Percentiles rank a stretch among this genome's conserved stretches.
These are phyloP conservation scores for Paxillus ammoniavirescens DNA, from an alignment of 768 basidiomycete genomes.

Conservation along the genomic window DNA sequence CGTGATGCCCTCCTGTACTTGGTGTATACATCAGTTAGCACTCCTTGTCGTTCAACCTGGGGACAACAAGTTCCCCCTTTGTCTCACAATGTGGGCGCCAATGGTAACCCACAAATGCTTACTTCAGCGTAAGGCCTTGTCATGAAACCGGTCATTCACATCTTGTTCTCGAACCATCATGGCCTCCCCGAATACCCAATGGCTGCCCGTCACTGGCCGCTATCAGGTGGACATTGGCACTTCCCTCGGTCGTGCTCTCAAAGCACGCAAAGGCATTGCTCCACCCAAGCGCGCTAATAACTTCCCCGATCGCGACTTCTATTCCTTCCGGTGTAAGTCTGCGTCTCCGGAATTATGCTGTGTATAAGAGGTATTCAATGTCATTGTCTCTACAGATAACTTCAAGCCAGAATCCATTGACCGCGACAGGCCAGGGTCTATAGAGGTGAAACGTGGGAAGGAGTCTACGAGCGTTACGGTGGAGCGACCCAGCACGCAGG, in stretches of 20 bases:
- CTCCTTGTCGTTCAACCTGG: not conserved
- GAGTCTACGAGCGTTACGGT: constrained; percentile 54
- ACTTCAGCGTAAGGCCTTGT: constrained; percentile 22
- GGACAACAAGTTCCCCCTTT: too few species aligned
- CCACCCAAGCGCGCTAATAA: constrained; percentile 38
- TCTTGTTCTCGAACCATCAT: constrained; percentile 36
- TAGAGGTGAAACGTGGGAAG: constrained; percentile 56
- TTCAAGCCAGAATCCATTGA: constrained; percentile 77
- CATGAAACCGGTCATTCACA: constrained; percentile 4
- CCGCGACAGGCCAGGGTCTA: constrained; percentile 57
- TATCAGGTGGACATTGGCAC: constrained; percentile 59
- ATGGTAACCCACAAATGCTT: constrained; percentile 13
- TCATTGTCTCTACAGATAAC: constrained; percentile 48
- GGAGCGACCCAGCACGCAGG: constrained; percentile 67
- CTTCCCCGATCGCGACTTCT: constrained; percentile 67
- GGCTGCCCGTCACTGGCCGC: constrained; percentile 60
- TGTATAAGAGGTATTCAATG: not conserved
- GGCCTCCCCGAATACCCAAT: constrained; percentile 43
- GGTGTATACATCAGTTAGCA: not conserved
- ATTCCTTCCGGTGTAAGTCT: constrained; percentile 71
- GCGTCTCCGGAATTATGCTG: not conserved
- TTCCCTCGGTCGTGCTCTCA: constrained; percentile 64
- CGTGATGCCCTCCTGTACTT: constrained; percentile 5
- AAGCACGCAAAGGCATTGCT: constrained; percentile 58
- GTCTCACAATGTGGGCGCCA: too few species aligned